phyloP scores from a whole-genome alignment of 2,329 filamentous ascomycete species.

The Cadophora sp. region DNA sequence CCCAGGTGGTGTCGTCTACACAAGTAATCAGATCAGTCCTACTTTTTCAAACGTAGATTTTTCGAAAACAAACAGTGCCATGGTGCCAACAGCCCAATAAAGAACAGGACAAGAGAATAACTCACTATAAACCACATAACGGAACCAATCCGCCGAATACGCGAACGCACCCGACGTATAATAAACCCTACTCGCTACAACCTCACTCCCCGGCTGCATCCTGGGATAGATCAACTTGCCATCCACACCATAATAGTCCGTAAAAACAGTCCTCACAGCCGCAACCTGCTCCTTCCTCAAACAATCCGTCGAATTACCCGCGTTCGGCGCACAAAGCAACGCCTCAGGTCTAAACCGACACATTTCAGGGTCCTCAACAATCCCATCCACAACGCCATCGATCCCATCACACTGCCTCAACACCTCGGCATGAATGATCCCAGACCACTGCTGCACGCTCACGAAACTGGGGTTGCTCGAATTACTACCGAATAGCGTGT shows the following conservation, averaged over 20 bases:
- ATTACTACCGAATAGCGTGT: conserved; percentile 29
- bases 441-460: conserved; percentile 29
- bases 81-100: background rate
- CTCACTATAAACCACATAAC: conserved; percentile 27
- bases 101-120: no score
- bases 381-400: conserved; percentile 49
- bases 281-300: conserved; percentile 52
- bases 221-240: conserved; percentile 57
- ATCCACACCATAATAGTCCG: conserved; percentile 50
- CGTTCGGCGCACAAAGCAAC: conserved; percentile 30
- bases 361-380: conserved; percentile 49
- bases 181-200: conserved; percentile 34
- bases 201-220: conserved; percentile 55
- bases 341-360: conserved; percentile 45
- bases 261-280: conserved; percentile 52
- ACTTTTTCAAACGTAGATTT: background rate
- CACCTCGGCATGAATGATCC: conserved; percentile 40
- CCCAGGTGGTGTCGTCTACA: conserved; percentile 44
- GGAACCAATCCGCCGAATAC: conserved; percentile 28
- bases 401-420: conserved; percentile 48
- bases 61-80: background rate
- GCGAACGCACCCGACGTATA: conserved; percentile 23
- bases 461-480: conserved; percentile 23
- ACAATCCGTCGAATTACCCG: conserved; percentile 48
- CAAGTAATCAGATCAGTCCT: background rate